Percentiles rank a stretch among this genome's conserved stretches.
Conservation (phyloP, 306 rosid species). For the Betula pendula region DNA sequence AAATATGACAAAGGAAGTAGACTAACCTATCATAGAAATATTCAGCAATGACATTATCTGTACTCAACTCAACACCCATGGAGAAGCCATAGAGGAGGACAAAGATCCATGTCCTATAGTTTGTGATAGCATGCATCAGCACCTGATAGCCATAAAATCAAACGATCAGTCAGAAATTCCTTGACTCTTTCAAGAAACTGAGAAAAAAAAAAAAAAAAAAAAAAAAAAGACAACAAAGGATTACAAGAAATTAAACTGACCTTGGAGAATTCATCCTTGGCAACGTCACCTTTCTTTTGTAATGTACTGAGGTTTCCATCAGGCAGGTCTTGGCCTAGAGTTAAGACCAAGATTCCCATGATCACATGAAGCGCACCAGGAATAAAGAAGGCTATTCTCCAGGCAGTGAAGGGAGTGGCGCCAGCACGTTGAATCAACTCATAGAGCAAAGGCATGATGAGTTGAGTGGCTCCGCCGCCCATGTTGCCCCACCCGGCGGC, state of each 20-base stretch:
- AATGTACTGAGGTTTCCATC: slow-evolving; percentile 82
- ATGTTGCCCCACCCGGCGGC: slow-evolving; percentile 97
- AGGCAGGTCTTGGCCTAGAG: slow-evolving; percentile 82
- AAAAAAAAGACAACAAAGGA: no score
- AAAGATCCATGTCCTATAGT: slow-evolving; percentile 87
- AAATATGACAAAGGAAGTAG: not conserved
- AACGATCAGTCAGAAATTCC: not conserved
- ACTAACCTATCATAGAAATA: no score
- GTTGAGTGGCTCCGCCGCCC: slow-evolving; percentile 97
- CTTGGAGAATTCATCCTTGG: slow-evolving; percentile 71
- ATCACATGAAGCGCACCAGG: slow-evolving; percentile 68
- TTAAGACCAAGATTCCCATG: slow-evolving; percentile 70
- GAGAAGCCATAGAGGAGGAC: slow-evolving; percentile 87
- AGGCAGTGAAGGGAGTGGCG: slow-evolving; percentile 70
- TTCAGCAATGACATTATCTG: no score
- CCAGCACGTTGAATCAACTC: slow-evolving; percentile 51
- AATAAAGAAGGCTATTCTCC: slow-evolving; percentile 85
- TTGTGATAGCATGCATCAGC: slow-evolving; percentile 76
- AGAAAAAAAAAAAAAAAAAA: not conserved
- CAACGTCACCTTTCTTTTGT: slow-evolving; percentile 70
- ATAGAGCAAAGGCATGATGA: slow-evolving; percentile 75
- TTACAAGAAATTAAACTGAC: slow-evolving; percentile 38
- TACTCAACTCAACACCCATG: slow-evolving; percentile 90
- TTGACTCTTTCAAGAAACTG: no score
- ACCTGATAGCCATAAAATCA: slow-evolving; percentile 49